Evolutionary conservation across 176 grass and related monocot species (phyloP).

Genomic region (Raddia guianensis): DNA sequence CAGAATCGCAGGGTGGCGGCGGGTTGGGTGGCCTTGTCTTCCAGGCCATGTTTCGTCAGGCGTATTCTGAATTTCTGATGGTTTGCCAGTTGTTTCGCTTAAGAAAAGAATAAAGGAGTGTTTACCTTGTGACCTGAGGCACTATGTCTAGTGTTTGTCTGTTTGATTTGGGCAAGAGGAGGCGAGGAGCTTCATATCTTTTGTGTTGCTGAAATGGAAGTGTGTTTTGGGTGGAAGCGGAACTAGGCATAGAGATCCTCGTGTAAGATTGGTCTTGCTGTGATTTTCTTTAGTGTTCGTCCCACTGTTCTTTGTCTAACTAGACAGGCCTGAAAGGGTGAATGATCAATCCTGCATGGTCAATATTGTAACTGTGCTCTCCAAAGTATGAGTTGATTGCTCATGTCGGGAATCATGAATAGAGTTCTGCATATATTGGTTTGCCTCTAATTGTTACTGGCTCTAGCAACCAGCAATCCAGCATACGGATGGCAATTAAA

Average conservation of each 20-base stretch:
- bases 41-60: neutral
- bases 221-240: neutral
- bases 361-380: neutral
- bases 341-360: neutral
- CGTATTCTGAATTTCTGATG: neutral
- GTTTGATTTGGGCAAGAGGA: neutral
- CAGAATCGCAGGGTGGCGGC: neutral
- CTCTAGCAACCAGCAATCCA: neutral
- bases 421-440: neutral
- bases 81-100: neutral
- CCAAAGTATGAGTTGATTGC: neutral
- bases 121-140: neutral
- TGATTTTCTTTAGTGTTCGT: neutral
- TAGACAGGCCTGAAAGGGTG: neutral
- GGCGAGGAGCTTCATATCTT: neutral
- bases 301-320: neutral
- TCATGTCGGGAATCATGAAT: neutral
- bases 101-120: neutral
- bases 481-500: too few species aligned
- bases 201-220: neutral
- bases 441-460: neutral
- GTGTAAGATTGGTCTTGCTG: neutral
- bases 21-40: neutral
- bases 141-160: neutral
- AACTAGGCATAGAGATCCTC: neutral